These are phyloP conservation scores for Coprinellus aureogranulatus DNA, from an alignment of 768 basidiomycete species.

Conservation along the genomic window DNA sequence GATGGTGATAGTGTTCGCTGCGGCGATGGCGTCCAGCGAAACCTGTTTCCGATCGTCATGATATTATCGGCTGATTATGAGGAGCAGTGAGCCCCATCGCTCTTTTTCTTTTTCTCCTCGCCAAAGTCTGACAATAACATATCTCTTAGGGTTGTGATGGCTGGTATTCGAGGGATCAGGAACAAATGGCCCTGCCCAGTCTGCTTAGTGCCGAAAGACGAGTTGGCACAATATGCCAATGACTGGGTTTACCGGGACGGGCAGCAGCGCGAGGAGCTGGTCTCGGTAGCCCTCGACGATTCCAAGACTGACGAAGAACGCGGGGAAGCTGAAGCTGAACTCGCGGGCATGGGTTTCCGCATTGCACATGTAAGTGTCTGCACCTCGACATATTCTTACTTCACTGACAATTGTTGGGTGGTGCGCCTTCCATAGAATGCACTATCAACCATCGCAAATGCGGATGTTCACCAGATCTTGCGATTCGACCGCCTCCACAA, in stretches of 20 bases:
- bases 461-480: constrained; percentile 31
- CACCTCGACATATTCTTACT: constrained; percentile 18
- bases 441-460: constrained; percentile 35
- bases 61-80: constrained; percentile 43
- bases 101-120: too few species aligned
- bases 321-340: constrained; percentile 14
- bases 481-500: constrained; percentile 41
- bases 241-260: constrained; percentile 13
- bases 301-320: constrained; percentile 11
- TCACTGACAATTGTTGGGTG: too few species aligned
- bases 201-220: constrained; percentile 27
- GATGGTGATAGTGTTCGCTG: constrained; percentile 6
- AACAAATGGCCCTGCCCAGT: constrained; percentile 33
- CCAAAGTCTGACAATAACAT: neutral
- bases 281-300: constrained; percentile 9
- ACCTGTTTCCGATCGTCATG: constrained; percentile 37
- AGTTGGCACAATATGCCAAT: constrained; percentile 20
- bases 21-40: constrained; percentile 19
- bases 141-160: constrained; percentile 31
- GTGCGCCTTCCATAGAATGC: constrained; percentile 27
- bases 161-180: constrained; percentile 26
- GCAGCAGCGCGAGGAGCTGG: neutral
- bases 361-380: too few species aligned
- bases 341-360: constrained; percentile 23
- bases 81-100: constrained; percentile 38